Base-by-base conservation (phyloP, 768 basidiomycete species). In the Cyathus striatus region DNA sequence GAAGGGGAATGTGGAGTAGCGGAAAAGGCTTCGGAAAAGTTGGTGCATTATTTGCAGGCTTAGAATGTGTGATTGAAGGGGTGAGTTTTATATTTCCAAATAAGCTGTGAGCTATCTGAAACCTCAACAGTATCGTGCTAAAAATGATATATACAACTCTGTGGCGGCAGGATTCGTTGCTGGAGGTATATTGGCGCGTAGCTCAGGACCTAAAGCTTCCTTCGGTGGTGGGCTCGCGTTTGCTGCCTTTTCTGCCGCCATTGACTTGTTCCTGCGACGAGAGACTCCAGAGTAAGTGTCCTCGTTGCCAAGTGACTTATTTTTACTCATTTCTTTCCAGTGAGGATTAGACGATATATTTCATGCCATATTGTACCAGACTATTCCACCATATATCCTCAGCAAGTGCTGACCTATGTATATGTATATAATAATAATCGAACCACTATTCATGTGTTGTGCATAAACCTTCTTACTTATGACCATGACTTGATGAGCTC, bases 21-120 rank as follows among this genome's bases (percentile, higher is more conserved):
- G 94, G 95, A 16, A 93, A 86, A 62, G 86, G 91, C 1, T 97
- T 97, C 56, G 93, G 83, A 0, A 94, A 92, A 69, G 90, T 98
- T 36, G 95, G 92, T 14, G 90, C 90, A 10, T 56, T 98, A 34
- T 98, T 90, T 60, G 86, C 92, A n/a, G 93, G 94, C 21, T 81
- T 90, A 6, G 95, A 98, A 66, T 98, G 95, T 54, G 83, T 91
- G 43, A 86, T 97, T 43, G 95, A 98, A 68, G 88, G 84, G 51
- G 94, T 89, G 63, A 59, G 92, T 81, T 13, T 16, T 20, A 23
- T 36, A 26, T 39, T 20, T 35, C 10, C 42, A 33, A 32, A 12
- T 16, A 10, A 12, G 9, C 14, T 23, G 20, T 21, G 38, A 41
- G 30, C 40, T 46, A 22, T 39, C 23, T 23, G 6, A 41, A 21